Evolutionary conservation across 73 alveolate species (phyloP).

Genomic region (Paramecium tetraurelia): DNA sequence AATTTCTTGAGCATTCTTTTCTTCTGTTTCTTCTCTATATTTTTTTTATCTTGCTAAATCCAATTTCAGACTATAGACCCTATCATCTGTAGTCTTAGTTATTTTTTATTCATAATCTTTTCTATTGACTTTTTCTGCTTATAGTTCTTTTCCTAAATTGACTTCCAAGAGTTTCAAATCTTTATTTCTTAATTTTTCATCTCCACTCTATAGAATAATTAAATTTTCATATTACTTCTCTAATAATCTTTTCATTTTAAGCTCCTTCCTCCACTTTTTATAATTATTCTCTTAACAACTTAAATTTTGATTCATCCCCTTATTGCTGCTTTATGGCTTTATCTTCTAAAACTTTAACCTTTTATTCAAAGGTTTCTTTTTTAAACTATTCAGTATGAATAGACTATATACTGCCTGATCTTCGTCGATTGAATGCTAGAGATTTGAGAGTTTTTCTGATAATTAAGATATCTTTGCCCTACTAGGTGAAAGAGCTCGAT

Average conservation of each 20-base stretch:
- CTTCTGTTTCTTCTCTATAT: slow-evolving; percentile 66
- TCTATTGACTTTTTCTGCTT: slow-evolving; percentile 70
- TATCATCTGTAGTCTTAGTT: slow-evolving; percentile 68
- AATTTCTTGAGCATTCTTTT: slow-evolving; percentile 50
- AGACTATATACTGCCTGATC: not conserved
- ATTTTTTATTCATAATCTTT: slow-evolving; percentile 74
- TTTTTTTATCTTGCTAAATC: slow-evolving; percentile 79
- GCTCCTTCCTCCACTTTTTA: not conserved
- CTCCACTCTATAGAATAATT: not conserved
- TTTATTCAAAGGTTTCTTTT: slow-evolving; percentile 1
- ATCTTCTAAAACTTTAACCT: not conserved
- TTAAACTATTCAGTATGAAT: not conserved
- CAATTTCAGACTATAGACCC: slow-evolving; percentile 64
- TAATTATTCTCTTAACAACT: not conserved
- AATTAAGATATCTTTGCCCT: slow-evolving; percentile 11
- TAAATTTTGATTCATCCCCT: slow-evolving; percentile 5
- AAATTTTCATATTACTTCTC: not conserved
- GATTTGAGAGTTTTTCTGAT: not conserved
- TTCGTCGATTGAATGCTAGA: not conserved
- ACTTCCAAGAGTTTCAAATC: slow-evolving; percentile 71
- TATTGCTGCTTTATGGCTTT: not conserved
- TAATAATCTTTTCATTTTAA: not conserved
- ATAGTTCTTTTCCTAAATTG: slow-evolving; percentile 66
- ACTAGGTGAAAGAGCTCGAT: not conserved
- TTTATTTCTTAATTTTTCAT: slow-evolving; percentile 59